phyloP scores from a whole-genome alignment of 257 asterid genomes.

The Nicotiana noctiflora region DNA sequence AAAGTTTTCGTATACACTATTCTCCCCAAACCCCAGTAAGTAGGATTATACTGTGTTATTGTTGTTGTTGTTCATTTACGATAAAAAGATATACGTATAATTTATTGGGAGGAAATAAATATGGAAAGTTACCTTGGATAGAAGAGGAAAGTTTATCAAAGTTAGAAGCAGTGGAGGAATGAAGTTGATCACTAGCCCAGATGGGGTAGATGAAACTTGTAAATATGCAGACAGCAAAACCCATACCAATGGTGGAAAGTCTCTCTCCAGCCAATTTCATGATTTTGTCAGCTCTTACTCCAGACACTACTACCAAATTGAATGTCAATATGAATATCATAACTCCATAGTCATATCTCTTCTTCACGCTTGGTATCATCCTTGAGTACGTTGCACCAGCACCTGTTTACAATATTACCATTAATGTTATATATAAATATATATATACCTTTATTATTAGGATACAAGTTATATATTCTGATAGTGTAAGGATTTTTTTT shows the following conservation, averaged over 20 bases:
- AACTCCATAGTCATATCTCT: slow-evolving; percentile 69
- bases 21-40: too few relatives aligned
- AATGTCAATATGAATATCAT: slow-evolving; percentile 76
- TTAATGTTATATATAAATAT: not conserved
- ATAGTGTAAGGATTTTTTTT: too few relatives aligned
- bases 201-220: slow-evolving; percentile 55
- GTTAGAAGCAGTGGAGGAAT: slow-evolving; percentile 53
- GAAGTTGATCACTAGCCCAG: slow-evolving; percentile 85
- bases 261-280: slow-evolving; percentile 55
- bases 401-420: slow-evolving; percentile 25
- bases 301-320: slow-evolving; percentile 72
- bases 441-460: not conserved
- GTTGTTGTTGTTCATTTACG: too few relatives aligned
- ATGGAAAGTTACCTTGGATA: slow-evolving; percentile 44
- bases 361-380: slow-evolving; percentile 48
- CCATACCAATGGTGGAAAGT: slow-evolving; percentile 77
- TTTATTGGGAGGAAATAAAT: not conserved
- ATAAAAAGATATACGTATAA: too few relatives aligned
- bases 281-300: slow-evolving; percentile 58
- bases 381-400: slow-evolving; percentile 61
- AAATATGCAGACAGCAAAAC: slow-evolving; percentile 56
- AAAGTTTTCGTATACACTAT: too few relatives aligned
- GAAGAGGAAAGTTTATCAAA: slow-evolving; percentile 53
- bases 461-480: not conserved
- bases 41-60: too few relatives aligned